Evolutionary conservation across 768 basidiomycete species (phyloP).

Genomic region (Ramaria sp.): DNA sequence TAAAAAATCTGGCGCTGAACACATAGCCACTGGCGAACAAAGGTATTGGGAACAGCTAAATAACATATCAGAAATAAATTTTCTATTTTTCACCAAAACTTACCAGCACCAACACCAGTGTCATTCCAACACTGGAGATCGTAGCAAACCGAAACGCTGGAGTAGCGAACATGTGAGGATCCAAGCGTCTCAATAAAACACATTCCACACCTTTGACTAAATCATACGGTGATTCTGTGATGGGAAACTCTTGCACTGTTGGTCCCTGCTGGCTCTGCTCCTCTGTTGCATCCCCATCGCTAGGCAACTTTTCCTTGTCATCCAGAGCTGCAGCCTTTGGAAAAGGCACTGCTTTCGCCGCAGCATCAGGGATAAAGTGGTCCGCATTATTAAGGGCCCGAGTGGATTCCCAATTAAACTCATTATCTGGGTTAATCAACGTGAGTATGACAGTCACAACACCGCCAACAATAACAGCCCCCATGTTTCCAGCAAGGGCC

Average conservation of each 20-base stretch:
- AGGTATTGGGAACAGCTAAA: constrained; percentile 1
- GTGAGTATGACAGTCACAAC: neutral
- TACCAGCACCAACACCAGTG: neutral
- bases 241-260: constrained; percentile 1
- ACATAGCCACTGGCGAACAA: constrained; percentile 2
- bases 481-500: constrained; percentile 2
- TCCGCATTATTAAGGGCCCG: constrained; percentile 3
- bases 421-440: neutral
- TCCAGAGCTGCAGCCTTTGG: constrained; percentile 11
- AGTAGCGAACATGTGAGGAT: neutral
- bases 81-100: constrained; percentile 19
- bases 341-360: neutral
- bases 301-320: constrained; percentile 18
- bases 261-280: neutral
- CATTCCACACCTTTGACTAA: neutral
- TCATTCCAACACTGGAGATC: constrained; percentile 28
- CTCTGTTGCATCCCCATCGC: constrained; percentile 30
- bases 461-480: neutral
- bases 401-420: constrained; percentile 2
- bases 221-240: neutral
- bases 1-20: constrained; percentile 1
- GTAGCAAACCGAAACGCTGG: constrained; percentile 61
- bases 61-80: constrained; percentile 35
- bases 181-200: neutral
- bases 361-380: neutral